Evolutionary conservation across 768 basidiomycete genomes (phyloP).

Genomic region (Lentinula sp.): DNA sequence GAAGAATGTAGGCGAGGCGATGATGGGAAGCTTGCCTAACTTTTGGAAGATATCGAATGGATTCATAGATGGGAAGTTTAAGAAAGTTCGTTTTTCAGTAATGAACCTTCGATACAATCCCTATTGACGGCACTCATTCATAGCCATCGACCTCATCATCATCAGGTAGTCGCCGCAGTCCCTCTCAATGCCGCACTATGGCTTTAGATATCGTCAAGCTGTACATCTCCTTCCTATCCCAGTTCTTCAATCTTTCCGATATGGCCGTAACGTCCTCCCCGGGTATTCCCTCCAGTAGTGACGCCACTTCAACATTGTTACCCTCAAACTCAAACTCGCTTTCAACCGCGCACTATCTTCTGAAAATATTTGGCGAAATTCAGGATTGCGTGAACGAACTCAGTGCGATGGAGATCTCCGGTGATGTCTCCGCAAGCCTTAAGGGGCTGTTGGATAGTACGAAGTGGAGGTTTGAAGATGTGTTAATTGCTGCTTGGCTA

Average conservation of each 20-base stretch:
- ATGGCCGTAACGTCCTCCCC: constrained; percentile 61
- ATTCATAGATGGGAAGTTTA: constrained; percentile 91
- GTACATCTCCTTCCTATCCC: constrained; percentile 78
- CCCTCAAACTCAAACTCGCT: constrained; percentile 77
- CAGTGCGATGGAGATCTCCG: constrained; percentile 70
- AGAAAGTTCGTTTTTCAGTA: constrained; percentile 50
- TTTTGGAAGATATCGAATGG: constrained; percentile 92
- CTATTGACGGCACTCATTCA: neutral
- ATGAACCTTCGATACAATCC: neutral
- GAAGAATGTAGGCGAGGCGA: constrained; percentile 80
- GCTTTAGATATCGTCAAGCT: constrained; percentile 80
- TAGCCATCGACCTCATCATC: constrained; percentile 21
- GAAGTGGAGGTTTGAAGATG: constrained; percentile 85
- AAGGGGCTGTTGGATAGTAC: constrained; percentile 74
- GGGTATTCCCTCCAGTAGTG: constrained; percentile 23
- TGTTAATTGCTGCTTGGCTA: constrained; percentile 74
- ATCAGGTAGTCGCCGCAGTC: constrained; percentile 62
- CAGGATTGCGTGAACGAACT: constrained; percentile 84
- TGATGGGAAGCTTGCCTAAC: constrained; percentile 79
- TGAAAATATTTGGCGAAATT: constrained; percentile 77
- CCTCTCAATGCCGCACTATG: constrained; percentile 82
- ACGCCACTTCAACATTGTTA: constrained; percentile 43
- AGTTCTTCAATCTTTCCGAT: constrained; percentile 82
- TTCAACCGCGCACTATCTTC: constrained; percentile 76
- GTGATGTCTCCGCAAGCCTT: constrained; percentile 63